Base-by-base conservation (phyloP, 768 basidiomycete genomes). In the Bullera alba region DNA sequence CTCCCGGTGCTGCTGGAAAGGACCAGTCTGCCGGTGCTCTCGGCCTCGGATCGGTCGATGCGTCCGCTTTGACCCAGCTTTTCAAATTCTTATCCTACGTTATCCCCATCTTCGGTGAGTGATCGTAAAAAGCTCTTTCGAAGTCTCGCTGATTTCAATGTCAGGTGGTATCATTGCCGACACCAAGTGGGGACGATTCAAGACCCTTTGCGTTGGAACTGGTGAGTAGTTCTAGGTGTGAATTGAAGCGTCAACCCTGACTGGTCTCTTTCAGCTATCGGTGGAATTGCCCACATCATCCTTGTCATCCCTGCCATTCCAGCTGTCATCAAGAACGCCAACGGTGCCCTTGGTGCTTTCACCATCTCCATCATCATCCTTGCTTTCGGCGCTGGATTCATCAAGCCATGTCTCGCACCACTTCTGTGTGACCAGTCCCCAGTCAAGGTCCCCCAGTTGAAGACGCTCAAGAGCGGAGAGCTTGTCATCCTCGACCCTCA, bases 381-480 rank as follows among this genome's bases (percentile, higher is more conserved):
- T 30, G 60, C 69, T 5, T 65, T 67, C 42, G 68, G 64, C n/a
- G 62, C 65, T 15, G 70, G 70, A 15, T 66, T 70, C 58, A 71
- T 72, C 63, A 73, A 73, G 53, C 70, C 72, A 7, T 63, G 52
- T 12, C 53, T 73, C 6, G 67, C 52, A 17, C 70, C 72, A 2
- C 42, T 73, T 14, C 57, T 73, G 19, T 68, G 64, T 52, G 72
- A 73, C 39, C 72, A 73, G 46, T 62, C 59, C 6, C 70, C 72
- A 0, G 66, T 71, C 23, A 60, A 63, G 43, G 29, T 44, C 23
- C 60, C 58, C 3, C 51, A 51, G 10, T 50, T 72, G 42, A 53
- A 42, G 22, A 56, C 46, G 14, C 42, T 57, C 46, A 62, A 63
- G 32, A 53, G 29, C 21, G 70, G 70, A 41, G 65, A 68, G 29